Evolutionary conservation across 352 stramenopile genomes (phyloP).

Genomic region (Globisporangium sylvaticum): DNA sequence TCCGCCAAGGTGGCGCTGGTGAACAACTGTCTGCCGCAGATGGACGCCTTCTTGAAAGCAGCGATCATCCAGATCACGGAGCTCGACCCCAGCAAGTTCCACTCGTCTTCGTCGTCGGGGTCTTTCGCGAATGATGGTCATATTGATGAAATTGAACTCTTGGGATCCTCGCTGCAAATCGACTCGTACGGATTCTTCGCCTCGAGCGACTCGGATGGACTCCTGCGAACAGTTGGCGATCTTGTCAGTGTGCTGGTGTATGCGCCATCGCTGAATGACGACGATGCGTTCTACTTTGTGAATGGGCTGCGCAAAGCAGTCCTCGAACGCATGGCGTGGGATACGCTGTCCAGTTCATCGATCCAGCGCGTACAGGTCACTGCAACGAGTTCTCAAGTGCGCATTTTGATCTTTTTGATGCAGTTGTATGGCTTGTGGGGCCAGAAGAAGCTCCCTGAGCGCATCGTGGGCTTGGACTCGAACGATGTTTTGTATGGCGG

Average conservation of each 20-base stretch:
- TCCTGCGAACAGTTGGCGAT: constrained; percentile 33
- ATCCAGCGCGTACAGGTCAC: constrained; percentile 9
- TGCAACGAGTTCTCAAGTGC: constrained; percentile 25
- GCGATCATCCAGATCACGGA: constrained; percentile 77
- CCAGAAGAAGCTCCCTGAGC: constrained; percentile 33
- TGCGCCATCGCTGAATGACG: constrained; percentile 66
- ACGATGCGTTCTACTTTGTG: constrained; percentile 88
- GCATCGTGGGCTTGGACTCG: constrained; percentile 56
- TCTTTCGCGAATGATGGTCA: neutral
- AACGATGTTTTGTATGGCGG: constrained; percentile 86
- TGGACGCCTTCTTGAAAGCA: constrained; percentile 83
- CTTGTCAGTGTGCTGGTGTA: constrained; percentile 74
- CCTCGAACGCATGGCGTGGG: constrained; percentile 46
- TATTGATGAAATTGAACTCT: constrained; percentile 7
- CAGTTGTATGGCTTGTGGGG: constrained; percentile 66
- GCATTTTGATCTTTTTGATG: constrained; percentile 35
- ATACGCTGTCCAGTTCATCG: neutral
- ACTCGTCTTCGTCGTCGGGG: neutral
- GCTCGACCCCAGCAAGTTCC: constrained; percentile 27
- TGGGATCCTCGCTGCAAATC: neutral
- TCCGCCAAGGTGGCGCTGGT: constrained; percentile 68
- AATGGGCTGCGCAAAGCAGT: constrained; percentile 68
- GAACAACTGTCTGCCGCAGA: constrained; percentile 78
- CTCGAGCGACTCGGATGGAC: neutral
- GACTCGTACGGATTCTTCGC: constrained; percentile 1